Conservation (phyloP, 2,329 filamentous ascomycete species). For the Exophiala sp. region DNA sequence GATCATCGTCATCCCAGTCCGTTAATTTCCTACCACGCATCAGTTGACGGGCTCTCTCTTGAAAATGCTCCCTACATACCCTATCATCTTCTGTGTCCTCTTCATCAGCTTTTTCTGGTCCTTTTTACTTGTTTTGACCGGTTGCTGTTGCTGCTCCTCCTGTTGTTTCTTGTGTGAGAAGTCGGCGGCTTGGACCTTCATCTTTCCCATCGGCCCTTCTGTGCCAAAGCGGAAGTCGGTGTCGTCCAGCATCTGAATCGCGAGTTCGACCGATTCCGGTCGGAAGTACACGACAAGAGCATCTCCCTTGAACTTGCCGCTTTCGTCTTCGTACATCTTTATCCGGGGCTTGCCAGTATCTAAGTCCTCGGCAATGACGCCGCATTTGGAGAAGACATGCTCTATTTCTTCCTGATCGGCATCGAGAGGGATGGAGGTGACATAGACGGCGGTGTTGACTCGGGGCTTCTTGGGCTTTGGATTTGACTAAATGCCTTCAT, state of each 20-base stretch:
- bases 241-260: constrained; percentile 50
- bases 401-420: constrained; percentile 73
- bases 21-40: constrained; percentile 63
- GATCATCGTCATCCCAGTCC: constrained; percentile 91
- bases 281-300: constrained; percentile 92
- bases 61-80: constrained; percentile 38
- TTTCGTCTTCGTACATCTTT: constrained; percentile 80
- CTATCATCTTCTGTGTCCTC: constrained; percentile 80
- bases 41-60: constrained; percentile 11
- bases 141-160: constrained; percentile 68
- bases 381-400: constrained; percentile 78
- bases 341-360: constrained; percentile 82
- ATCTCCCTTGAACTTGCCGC: constrained; percentile 86
- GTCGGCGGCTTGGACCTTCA: constrained; percentile 79
- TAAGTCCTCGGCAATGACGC: constrained; percentile 89
- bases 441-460: constrained; percentile 85
- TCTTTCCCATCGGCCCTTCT: constrained; percentile 52
- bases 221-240: constrained; percentile 65
- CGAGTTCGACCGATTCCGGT: constrained; percentile 75
- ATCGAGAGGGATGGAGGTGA: constrained; percentile 78
- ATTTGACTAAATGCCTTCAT: constrained; percentile 25
- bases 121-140: constrained; percentile 46
- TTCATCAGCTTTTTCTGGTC: constrained; percentile 87
- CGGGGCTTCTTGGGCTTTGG: constrained; percentile 38
- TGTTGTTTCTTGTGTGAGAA: constrained; percentile 85